Percentiles rank a stretch among this genome's conserved stretches.
These are phyloP conservation scores for Fusarium aywerte DNA, from an alignment of 2,329 filamentous ascomycete genomes.

Conservation along the genomic window DNA sequence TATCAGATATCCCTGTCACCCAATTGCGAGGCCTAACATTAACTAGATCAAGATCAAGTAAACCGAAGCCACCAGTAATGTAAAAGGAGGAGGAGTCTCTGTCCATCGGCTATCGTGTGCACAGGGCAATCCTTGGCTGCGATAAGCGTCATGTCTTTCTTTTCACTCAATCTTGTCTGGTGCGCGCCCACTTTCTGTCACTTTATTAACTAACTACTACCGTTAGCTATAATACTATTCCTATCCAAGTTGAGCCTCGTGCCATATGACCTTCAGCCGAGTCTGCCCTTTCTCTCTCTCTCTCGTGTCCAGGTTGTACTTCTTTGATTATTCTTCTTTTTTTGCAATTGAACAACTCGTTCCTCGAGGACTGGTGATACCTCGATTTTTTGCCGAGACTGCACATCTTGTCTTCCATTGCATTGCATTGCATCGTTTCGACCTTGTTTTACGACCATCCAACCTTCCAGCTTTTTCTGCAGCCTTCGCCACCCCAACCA, in stretches of 20 bases:
- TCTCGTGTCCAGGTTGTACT: not conserved
- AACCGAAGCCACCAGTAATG: not conserved
- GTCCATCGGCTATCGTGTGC: slow-evolving; percentile 39
- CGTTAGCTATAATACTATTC: not conserved
- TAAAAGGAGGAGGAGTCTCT: slow-evolving; percentile 23
- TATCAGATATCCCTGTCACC: slow-evolving; percentile 34
- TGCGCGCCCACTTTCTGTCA: slow-evolving; percentile 27
- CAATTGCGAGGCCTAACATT: slow-evolving; percentile 16
- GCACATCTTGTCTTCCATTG: slow-evolving; percentile 21
- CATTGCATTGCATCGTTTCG: slow-evolving; percentile 18
- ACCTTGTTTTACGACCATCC: slow-evolving; percentile 25
- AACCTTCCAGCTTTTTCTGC: slow-evolving; percentile 31
- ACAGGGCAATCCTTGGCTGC: slow-evolving; percentile 35
- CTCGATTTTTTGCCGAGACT: slow-evolving; percentile 7
- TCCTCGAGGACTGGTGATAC: slow-evolving; percentile 4
- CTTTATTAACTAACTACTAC: not conserved
- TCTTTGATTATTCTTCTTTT: slow-evolving; percentile 1
- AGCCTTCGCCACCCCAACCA: slow-evolving; percentile 30
- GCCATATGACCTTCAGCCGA: slow-evolving; percentile 34
- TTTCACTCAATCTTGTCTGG: slow-evolving; percentile 8
- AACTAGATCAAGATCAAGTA: slow-evolving; percentile 6
- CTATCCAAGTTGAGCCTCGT: slow-evolving; percentile 32
- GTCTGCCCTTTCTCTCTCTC: slow-evolving; percentile 16
- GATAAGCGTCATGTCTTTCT: slow-evolving; percentile 44
- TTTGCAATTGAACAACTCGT: not conserved